These are phyloP conservation scores for Penicillium robsamsonii DNA, from an alignment of 495 filamentous ascomycete species.

Conservation along the genomic window DNA sequence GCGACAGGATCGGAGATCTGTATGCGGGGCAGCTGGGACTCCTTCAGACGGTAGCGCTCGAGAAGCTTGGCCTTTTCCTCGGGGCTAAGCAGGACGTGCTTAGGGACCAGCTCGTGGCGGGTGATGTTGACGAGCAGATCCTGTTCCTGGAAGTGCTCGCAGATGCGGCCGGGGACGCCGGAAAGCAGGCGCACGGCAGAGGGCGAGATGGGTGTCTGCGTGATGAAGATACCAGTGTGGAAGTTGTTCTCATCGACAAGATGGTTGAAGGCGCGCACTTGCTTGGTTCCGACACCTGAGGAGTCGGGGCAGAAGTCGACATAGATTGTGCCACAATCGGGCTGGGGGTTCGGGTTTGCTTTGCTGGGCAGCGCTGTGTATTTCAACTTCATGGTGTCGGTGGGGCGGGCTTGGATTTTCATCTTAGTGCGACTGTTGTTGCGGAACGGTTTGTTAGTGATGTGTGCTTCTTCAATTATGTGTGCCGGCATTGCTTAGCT, in stretches of 20 bases:
- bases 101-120: constrained; percentile 93
- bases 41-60: constrained; percentile 89
- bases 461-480: constrained; percentile 1
- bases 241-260: constrained; percentile 72
- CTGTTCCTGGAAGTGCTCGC: constrained; percentile 93
- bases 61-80: constrained; percentile 85
- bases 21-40: constrained; percentile 93
- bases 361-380: constrained; percentile 67
- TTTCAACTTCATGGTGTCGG: constrained; percentile 76
- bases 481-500: neutral
- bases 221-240: constrained; percentile 86
- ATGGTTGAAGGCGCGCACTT: constrained; percentile 85
- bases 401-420: constrained; percentile 81
- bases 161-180: constrained; percentile 71
- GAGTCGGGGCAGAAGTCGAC: constrained; percentile 82
- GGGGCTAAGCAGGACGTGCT: constrained; percentile 82
- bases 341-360: constrained; percentile 59
- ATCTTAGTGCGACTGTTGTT: constrained; percentile 70
- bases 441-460: constrained; percentile 27
- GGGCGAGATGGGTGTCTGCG: constrained; percentile 73
- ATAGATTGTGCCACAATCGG: constrained; percentile 84
- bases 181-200: constrained; percentile 70
- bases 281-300: constrained; percentile 75
- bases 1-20: constrained; percentile 89
- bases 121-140: constrained; percentile 98